phyloP scores from a whole-genome alignment of 768 basidiomycete species.

The Hygrophorus pudorinus region DNA sequence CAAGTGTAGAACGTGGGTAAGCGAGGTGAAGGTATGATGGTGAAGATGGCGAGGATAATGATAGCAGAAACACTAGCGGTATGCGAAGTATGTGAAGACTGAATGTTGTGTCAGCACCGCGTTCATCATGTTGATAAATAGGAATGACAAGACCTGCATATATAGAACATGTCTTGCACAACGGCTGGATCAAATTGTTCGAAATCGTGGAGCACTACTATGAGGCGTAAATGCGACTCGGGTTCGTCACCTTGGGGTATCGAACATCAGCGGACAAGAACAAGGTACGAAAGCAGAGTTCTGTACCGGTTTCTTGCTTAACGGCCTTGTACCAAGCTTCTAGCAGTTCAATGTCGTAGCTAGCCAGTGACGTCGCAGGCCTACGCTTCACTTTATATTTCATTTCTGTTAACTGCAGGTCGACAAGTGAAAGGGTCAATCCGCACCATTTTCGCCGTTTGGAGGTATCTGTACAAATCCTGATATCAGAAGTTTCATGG shows the following conservation, averaged over 20 bases:
- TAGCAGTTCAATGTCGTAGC: slow-evolving; percentile 52
- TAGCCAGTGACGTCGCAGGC: slow-evolving; percentile 40
- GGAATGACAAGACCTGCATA: slow-evolving; percentile 44
- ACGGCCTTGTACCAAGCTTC: slow-evolving; percentile 47
- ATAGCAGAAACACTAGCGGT: slow-evolving; percentile 57
- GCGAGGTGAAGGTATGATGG: slow-evolving; percentile 49
- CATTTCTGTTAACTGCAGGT: background rate
- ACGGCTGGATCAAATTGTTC: slow-evolving; percentile 58
- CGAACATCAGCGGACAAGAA: background rate
- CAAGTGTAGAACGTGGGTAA: slow-evolving; percentile 50
- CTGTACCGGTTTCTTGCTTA: slow-evolving; percentile 26
- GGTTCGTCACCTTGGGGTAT: slow-evolving; percentile 3
- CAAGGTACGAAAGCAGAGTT: background rate
- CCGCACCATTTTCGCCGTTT: slow-evolving; percentile 10
- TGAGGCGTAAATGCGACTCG: slow-evolving; percentile 27
- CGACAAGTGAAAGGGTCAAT: background rate
- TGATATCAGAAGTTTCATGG: slow-evolving; percentile 46
- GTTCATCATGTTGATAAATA: background rate
- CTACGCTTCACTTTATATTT: slow-evolving; percentile 29
- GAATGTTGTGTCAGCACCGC: slow-evolving; percentile 1
- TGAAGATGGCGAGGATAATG: slow-evolving; percentile 45
- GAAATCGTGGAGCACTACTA: slow-evolving; percentile 62
- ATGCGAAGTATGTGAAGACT: slow-evolving; percentile 46
- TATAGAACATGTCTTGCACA: slow-evolving; percentile 60
- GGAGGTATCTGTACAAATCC: slow-evolving; percentile 37